Conservation (phyloP, 2,329 filamentous ascomycete genomes). For the Claviceps sp. region DNA sequence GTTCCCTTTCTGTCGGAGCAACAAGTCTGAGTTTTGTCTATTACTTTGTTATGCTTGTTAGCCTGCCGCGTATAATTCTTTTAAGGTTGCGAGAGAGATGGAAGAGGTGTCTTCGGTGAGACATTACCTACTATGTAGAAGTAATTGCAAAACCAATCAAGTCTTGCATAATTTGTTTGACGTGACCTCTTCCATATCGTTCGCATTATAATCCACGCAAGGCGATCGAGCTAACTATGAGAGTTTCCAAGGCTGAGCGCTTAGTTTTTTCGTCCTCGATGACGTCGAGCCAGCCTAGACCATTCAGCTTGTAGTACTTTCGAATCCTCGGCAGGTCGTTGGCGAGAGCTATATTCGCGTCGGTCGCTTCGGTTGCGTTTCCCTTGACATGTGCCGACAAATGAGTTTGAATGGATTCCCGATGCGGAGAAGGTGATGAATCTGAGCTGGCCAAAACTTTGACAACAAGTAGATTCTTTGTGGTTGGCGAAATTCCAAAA, state of each 20-base stretch:
- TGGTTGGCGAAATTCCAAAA: slow-evolving; percentile 65
- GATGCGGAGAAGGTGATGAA: slow-evolving; percentile 24
- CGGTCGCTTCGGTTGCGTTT: slow-evolving; percentile 41
- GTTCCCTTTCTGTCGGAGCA: background rate
- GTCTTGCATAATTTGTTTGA: background rate
- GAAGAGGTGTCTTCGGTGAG: background rate
- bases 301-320: slow-evolving; percentile 78
- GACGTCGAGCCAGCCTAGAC: slow-evolving; percentile 35
- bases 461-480: slow-evolving; percentile 61
- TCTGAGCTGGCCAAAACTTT: slow-evolving; percentile 52
- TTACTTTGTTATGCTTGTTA: background rate
- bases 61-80: background rate
- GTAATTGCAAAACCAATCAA: too few relatives aligned
- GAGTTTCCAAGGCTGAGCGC: slow-evolving; percentile 48
- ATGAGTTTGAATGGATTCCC: slow-evolving; percentile 43
- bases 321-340: slow-evolving; percentile 57
- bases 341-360: slow-evolving; percentile 44
- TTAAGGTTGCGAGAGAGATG: background rate
- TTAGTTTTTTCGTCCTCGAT: slow-evolving; percentile 29
- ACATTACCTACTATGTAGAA: slow-evolving; percentile 1
- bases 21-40: background rate
- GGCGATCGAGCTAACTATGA: slow-evolving; percentile 66
- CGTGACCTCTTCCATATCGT: background rate
- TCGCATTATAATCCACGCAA: slow-evolving; percentile 23
- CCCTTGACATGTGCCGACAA: slow-evolving; percentile 51